Percentiles rank a stretch among this genome's conserved stretches.
phyloP scores from a whole-genome alignment of 345 rosid genomes.

The Heritiera littoralis region DNA sequence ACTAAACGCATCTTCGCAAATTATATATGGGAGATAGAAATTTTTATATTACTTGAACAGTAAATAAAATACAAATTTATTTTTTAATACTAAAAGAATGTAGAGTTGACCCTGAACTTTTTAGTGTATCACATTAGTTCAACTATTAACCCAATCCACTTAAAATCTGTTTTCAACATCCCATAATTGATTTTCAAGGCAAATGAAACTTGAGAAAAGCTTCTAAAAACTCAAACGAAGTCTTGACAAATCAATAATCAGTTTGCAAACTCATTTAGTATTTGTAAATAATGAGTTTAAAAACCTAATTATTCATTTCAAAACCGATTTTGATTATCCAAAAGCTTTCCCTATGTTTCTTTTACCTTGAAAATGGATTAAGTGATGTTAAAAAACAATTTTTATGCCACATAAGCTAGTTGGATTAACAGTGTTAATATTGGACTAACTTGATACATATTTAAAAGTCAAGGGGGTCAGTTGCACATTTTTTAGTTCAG shows the following conservation, averaged over 20 bases:
- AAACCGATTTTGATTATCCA: neutral
- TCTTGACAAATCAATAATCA: neutral
- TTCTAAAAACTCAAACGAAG: too few species aligned
- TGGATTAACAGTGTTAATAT: neutral
- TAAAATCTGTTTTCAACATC: too few species aligned
- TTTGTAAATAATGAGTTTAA: neutral
- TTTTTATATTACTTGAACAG: too few species aligned
- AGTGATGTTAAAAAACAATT: neutral
- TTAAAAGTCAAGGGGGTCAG: neutral
- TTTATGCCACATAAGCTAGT: neutral
- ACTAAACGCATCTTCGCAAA: too few species aligned
- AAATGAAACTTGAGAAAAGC: too few species aligned
- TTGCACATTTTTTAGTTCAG: neutral
- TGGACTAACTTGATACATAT: neutral
- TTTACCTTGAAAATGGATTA: neutral
- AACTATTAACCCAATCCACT: too few species aligned
- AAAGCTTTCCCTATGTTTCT: neutral
- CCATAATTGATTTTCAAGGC: too few species aligned
- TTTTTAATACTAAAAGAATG: too few species aligned
- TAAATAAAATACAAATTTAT: too few species aligned
- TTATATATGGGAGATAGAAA: too few species aligned
- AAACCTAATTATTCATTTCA: neutral
- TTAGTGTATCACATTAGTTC: too few species aligned
- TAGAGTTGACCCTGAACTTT: too few species aligned
- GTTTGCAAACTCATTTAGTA: neutral